phyloP scores from a whole-genome alignment of 345 rosid species.

The Brassica incana region DNA sequence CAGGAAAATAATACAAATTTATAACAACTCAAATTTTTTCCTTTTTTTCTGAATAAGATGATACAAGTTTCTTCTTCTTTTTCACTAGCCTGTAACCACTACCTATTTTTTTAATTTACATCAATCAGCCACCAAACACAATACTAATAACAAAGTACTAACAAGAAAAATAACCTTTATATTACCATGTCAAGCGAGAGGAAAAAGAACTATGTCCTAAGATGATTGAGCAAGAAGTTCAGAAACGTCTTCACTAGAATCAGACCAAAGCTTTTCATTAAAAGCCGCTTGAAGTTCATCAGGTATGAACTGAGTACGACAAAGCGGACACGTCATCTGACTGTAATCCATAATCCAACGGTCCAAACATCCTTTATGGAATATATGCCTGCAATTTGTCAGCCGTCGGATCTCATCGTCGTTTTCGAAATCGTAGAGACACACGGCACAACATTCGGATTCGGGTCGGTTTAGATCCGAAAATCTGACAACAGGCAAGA shows the following conservation, averaged over 20 bases:
- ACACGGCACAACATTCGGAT: constrained; percentile 78
- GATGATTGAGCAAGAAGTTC: constrained; percentile 48
- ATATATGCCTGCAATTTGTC: constrained; percentile 67
- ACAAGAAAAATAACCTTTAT: neutral
- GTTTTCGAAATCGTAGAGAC: constrained; percentile 68
- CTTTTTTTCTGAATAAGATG: neutral
- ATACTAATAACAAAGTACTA: neutral
- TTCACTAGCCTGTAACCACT: constrained; percentile 23
- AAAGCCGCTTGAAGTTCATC: constrained; percentile 54
- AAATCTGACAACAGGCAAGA: constrained; percentile 66
- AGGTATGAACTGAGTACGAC: constrained; percentile 61
- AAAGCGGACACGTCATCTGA: constrained; percentile 71
- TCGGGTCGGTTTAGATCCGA: constrained; percentile 56
- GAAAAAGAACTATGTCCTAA: constrained; percentile 28
- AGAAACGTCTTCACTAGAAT: constrained; percentile 45
- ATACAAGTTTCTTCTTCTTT: neutral
- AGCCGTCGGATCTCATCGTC: constrained; percentile 69
- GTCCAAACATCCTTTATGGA: constrained; percentile 69
- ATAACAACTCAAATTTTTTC: constrained; percentile 1
- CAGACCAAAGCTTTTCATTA: constrained; percentile 66
- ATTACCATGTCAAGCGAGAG: constrained; percentile 5
- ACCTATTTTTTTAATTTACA: constrained; percentile 8
- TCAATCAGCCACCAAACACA: constrained; percentile 25
- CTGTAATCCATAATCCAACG: constrained; percentile 79
- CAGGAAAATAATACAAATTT: constrained; percentile 1